Conservation (phyloP, 768 basidiomycete genomes). For the Lentinula raphanica region DNA sequence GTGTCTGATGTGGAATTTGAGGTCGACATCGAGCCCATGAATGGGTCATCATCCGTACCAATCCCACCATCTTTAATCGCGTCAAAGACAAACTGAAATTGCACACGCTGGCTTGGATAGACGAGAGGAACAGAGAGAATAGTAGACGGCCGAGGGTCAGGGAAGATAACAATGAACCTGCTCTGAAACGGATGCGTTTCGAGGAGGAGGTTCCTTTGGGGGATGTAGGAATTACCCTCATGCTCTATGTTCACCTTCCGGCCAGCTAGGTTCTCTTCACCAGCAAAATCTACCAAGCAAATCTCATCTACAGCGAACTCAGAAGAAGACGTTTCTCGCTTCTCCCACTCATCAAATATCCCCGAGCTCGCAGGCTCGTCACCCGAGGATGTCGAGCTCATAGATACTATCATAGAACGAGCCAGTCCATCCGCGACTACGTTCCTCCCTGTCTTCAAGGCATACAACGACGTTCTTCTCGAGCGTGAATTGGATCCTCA, state of each 20-base stretch:
- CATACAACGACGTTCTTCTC: constrained; percentile 74
- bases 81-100: too few species aligned
- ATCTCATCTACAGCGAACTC: constrained; percentile 9
- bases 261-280: constrained; percentile 45
- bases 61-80: too few species aligned
- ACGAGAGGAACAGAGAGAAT: too few species aligned
- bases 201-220: too few species aligned
- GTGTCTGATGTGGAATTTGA: too few species aligned
- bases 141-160: too few species aligned
- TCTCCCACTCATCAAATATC: constrained; percentile 31
- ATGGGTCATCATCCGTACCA: too few species aligned
- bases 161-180: too few species aligned
- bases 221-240: too few species aligned
- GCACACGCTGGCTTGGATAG: too few species aligned
- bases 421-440: constrained; percentile 66
- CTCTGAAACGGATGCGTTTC: too few species aligned
- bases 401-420: constrained; percentile 69
- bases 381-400: constrained; percentile 56
- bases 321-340: constrained; percentile 36
- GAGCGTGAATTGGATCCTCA: constrained; percentile 73
- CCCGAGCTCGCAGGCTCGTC: constrained; percentile 52
- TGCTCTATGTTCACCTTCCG: constrained; percentile 38
- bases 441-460: constrained; percentile 75
- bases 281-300: constrained; percentile 14
- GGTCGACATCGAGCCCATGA: too few species aligned